Evolutionary conservation across 345 rosid genomes (phyloP).

Genomic region (Eucalyptus sp.): DNA sequence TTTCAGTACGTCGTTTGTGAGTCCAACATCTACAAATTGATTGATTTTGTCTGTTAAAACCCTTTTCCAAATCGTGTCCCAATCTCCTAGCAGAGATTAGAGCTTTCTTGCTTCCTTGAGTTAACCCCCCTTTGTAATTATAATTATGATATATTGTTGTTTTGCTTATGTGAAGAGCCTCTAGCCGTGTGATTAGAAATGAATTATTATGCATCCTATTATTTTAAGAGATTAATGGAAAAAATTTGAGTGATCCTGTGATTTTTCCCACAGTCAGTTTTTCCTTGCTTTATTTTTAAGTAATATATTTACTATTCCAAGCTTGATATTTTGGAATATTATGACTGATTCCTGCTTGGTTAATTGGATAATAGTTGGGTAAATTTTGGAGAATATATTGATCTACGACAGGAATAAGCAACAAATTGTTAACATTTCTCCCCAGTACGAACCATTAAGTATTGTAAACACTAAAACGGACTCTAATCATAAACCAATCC

Average conservation of each 20-base stretch:
- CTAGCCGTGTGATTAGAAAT: not conserved
- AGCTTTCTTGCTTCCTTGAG: not conserved
- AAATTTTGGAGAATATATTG: not conserved
- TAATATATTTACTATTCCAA: not conserved
- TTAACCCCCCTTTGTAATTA: not conserved
- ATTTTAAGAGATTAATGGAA: not conserved
- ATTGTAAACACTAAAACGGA: not conserved
- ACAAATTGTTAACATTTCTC: not conserved
- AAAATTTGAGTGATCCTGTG: rapidly evolving
- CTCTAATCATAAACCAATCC: not conserved
- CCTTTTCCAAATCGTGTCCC: not conserved
- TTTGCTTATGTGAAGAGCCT: not conserved
- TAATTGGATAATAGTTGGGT: not conserved
- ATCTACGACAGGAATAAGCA: rapidly evolving
- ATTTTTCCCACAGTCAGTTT: not conserved
- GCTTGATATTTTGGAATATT: not conserved
- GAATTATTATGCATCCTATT: not conserved
- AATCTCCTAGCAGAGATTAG: not conserved
- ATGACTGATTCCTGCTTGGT: not conserved
- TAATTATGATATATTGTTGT: not conserved
- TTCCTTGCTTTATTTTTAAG: not conserved
- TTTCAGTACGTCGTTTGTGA: not conserved
- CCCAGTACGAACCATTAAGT: not conserved
- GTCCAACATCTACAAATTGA: not conserved
- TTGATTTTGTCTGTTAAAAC: not conserved